Percentiles rank a stretch among this genome's conserved stretches.
Conservation (phyloP, 1,139 yeast species). For the Saccharomyces pastorianus region DNA sequence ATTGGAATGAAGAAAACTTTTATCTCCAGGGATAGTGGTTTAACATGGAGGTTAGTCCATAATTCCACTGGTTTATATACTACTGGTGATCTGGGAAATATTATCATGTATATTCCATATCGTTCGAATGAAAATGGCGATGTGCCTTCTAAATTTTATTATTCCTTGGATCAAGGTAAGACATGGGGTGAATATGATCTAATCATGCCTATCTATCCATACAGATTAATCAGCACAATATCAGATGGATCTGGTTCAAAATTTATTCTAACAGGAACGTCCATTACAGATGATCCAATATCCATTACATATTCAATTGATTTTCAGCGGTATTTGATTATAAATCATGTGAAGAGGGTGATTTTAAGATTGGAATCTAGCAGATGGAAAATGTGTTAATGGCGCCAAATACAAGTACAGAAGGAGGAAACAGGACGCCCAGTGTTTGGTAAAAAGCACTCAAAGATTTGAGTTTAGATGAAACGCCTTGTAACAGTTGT, state of each 20-base stretch:
- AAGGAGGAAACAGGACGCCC: constrained; percentile 60
- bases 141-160: constrained; percentile 36
- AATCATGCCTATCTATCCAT: constrained; percentile 30
- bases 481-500: constrained; percentile 54
- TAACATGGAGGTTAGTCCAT: constrained; percentile 53
- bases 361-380: constrained; percentile 53
- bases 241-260: constrained; percentile 61
- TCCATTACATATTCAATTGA: constrained; percentile 35
- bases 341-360: constrained; percentile 44
- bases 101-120: constrained; percentile 49
- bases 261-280: constrained; percentile 47
- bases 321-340: constrained; percentile 52
- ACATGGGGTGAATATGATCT: constrained; percentile 50
- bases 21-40: constrained; percentile 8
- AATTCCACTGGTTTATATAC: constrained; percentile 50
- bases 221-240: constrained; percentile 48
- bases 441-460: constrained; percentile 61
- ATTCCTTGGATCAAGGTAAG: constrained; percentile 68
- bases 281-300: neutral
- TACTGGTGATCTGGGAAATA: constrained; percentile 76
- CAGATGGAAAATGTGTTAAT: constrained; percentile 55
- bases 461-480: constrained; percentile 49
- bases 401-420: constrained; percentile 64
- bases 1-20: neutral
- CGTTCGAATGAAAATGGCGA: constrained; percentile 26